A percentile compares a stretch with the other conserved stretches of the same genome.
These are phyloP conservation scores for Pezicula neosporulosa DNA, from an alignment of 2,329 filamentous ascomycete genomes.

Conservation along the genomic window DNA sequence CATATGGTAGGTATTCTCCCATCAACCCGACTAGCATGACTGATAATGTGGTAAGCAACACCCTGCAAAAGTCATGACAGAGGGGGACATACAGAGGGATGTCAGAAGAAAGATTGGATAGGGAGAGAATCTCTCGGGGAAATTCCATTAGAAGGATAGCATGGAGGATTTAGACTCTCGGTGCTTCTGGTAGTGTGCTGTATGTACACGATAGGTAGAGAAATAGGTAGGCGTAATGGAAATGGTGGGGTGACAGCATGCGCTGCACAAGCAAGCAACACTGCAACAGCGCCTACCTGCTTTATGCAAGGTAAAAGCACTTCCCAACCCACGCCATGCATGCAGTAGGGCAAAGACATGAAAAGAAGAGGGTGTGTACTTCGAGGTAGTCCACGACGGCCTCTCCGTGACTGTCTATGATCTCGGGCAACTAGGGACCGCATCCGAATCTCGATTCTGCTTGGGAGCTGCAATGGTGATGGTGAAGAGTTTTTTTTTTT, in stretches of 20 bases:
- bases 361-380: not conserved
- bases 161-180: not conserved
- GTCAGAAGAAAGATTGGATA: not conserved
- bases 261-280: conserved; percentile 6
- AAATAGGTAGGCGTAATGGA: conserved; percentile 1
- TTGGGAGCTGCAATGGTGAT: too few species aligned
- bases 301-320: conserved; percentile 5
- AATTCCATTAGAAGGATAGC: not conserved
- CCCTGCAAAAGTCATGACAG: not conserved
- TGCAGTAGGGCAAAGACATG: conserved; percentile 6
- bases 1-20: too few species aligned
- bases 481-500: too few species aligned
- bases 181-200: too few species aligned
- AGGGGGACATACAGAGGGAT: too few species aligned
- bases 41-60: not conserved
- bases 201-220: not conserved
- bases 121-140: not conserved
- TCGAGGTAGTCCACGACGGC: not conserved
- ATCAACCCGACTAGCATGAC: not conserved
- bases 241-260: not conserved
- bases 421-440: not conserved
- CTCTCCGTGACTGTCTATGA: not conserved
- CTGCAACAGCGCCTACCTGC: not conserved
- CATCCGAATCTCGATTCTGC: not conserved
- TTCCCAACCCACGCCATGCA: conserved; percentile 9